A percentile compares a stretch with the other conserved stretches of the same genome.
These are phyloP conservation scores for Aureococcus anophagefferens DNA, from an alignment of 108 stramenopile species.

Conservation along the genomic window DNA sequence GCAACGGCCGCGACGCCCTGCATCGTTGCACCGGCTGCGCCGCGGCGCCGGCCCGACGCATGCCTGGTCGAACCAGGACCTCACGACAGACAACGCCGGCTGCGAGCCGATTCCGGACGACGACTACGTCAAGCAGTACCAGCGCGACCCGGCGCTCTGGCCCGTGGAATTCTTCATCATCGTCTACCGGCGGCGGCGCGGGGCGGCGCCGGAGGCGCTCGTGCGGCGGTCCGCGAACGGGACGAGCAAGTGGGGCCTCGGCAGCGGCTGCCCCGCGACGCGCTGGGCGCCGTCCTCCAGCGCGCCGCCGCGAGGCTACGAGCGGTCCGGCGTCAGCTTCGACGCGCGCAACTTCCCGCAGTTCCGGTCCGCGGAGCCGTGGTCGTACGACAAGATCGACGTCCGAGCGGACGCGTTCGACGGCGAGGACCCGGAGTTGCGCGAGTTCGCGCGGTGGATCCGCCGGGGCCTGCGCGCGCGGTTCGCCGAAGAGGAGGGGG, in stretches of 20 bases:
- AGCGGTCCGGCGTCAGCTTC: constrained; percentile 16
- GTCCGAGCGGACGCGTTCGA: constrained; percentile 11
- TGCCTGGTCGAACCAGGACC: constrained; percentile 24
- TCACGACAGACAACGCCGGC: constrained; percentile 20
- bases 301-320: constrained; percentile 19
- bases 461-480: too few relatives aligned
- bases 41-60: too few relatives aligned
- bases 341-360: constrained; percentile 26
- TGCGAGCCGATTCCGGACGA: constrained; percentile 23
- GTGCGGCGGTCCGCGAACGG: constrained; percentile 35
- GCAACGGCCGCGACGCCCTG: too few relatives aligned
- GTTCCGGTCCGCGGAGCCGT: constrained; percentile 2
- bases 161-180: constrained; percentile 37
- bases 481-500: too few relatives aligned
- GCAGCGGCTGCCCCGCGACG: constrained; percentile 30
- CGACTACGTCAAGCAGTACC: constrained; percentile 33
- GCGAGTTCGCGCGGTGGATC: neutral
- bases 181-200: constrained; percentile 13
- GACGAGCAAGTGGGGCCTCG: constrained; percentile 29
- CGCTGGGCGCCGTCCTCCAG: constrained; percentile 24
- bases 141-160: constrained; percentile 29
- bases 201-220: constrained; percentile 15
- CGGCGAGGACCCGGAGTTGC: neutral
- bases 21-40: too few relatives aligned
- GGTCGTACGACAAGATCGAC: constrained; percentile 28